These are phyloP conservation scores for Arachnomyces sp. DNA, from an alignment of 2,329 filamentous ascomycete genomes.

Conservation along the genomic window DNA sequence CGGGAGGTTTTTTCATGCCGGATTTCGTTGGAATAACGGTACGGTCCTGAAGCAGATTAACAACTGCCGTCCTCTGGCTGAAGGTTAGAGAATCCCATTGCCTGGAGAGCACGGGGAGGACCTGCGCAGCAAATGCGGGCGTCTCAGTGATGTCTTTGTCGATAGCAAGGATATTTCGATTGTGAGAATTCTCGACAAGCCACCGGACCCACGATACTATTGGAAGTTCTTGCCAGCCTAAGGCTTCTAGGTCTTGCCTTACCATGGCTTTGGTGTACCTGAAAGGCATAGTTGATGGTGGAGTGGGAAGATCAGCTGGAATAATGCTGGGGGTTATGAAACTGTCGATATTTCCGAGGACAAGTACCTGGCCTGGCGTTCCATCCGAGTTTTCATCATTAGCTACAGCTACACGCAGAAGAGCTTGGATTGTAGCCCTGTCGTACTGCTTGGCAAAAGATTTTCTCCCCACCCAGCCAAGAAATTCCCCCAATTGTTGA, in stretches of 20 bases:
- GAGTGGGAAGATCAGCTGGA: conserved; percentile 71
- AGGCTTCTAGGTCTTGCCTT: conserved; percentile 61
- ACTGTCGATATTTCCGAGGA: conserved; percentile 65
- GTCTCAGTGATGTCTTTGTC: conserved; percentile 65
- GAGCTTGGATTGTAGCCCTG: conserved; percentile 53
- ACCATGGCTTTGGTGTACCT: conserved; percentile 67
- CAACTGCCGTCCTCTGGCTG: conserved; percentile 58
- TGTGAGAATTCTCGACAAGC: conserved; percentile 60
- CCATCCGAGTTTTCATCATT: conserved; percentile 52
- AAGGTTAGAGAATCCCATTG: conserved; percentile 76
- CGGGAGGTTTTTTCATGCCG: conserved; percentile 76
- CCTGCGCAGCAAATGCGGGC: conserved; percentile 65
- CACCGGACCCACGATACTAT: conserved; percentile 80
- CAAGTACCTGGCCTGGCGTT: conserved; percentile 63
- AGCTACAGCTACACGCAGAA: conserved; percentile 64
- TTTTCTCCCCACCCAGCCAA: conserved; percentile 74
- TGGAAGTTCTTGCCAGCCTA: conserved; percentile 81
- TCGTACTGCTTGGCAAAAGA: conserved; percentile 67
- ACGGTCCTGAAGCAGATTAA: conserved; percentile 56
- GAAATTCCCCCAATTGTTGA: conserved; percentile 70
- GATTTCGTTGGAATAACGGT: conserved; percentile 82
- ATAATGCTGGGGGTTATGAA: conserved; percentile 74
- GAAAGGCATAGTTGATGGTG: conserved; percentile 74
- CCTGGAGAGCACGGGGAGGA: conserved; percentile 76
- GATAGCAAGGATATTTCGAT: conserved; percentile 48